Base-by-base conservation (phyloP, 2,329 filamentous ascomycete species). In the Magnaporthales sp. region DNA sequence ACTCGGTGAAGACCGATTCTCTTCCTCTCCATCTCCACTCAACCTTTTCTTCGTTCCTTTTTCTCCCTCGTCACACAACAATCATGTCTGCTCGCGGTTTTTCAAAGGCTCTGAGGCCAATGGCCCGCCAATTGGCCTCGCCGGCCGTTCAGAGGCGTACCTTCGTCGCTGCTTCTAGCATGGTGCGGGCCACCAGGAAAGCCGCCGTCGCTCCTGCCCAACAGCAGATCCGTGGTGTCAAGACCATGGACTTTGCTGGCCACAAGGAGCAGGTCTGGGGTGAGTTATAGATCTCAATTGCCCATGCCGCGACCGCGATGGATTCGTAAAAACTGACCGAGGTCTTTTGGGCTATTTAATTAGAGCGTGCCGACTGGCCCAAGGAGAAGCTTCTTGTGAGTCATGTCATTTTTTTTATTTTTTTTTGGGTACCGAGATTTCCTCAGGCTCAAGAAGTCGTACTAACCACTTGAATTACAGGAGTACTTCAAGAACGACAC, bases 401-500 rank as follows among this genome's bases (percentile, higher is more conserved):
- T 87, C 75, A 78, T 68, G 68, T 68, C 67, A 66, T 63, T 22
- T 67, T 56, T 62, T 58, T 26, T 27, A 58, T 60, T 26, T 13
- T 24, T 5, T 58, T 13, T 26, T 24, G 4, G 24, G 4, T 60
- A n/a, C 22, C n/a, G 6, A 4, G 9, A 30, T 15, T 27, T 22
- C 38, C 13, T 13, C 26, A 56, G n/a, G 15, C 8, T 51, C 38
- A 51, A 51, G 38, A 15, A 64, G 29, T 2, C 26, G 9, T 64
- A 46, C 38, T 54, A 54, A 64, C 24, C 63, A 60, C 15, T 15
- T 46, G 5, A 61, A 66, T 30, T 64, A 26, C 73, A 97, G 91
- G 92, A 98, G 72, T 99, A 94, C 90, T 99, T 99, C 91, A 98
- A 98, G 89, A 88, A 99, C 84, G 95, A 99, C 83, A 98, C 94